Base-by-base conservation (phyloP, 1,284 basidiomycete genomes). In the Cerrena zonata region DNA sequence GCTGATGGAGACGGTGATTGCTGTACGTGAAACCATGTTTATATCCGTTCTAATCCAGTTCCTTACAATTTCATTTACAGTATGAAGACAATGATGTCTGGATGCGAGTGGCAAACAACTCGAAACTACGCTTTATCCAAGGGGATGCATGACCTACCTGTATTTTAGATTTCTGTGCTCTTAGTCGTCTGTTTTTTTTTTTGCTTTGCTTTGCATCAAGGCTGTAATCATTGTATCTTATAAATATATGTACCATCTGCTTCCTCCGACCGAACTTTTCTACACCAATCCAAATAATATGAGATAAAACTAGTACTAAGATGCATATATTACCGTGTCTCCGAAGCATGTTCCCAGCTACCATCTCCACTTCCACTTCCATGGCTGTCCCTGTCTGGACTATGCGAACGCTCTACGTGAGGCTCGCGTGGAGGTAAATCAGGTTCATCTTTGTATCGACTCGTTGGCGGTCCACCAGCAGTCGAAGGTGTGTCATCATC, bases 41-140 rank as follows among this genome's bases (percentile, higher is more conserved):
- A 47, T 39, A 11, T 19, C 3, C 21, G 48, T 44, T 24, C 19
- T 24, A 25, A 2, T 19, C 22, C 24, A 3, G 11, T n/a, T 42
- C 10, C 48, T 49, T 39, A 44, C 25, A 24, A 47, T 50, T 25
- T 54, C 54, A 48, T 47, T 52, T 46, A 4, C 62, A 93, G 91
- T 94, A 94, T 66, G 91, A 94, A 65, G 78, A 84, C 51, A 75
- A 92, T 59, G 81, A 86, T 53, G 78, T 92, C 44, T 83, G 86
- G 76, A 75, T 80, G 52, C 79, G 88, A 4, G 81, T 86, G 11
- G 88, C 89, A 15, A 88, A 86, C 61, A 82, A 81, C 50, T 79
- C 86, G 4, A 87, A 89, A 63, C 67, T 94, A 45, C 84, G 79
- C 46, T 84, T 89, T 57, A 63, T 65, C 43, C 60, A 54, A 40